Base-by-base conservation (phyloP, 202 grass and related monocot genomes). In the Digitaria exilis region DNA sequence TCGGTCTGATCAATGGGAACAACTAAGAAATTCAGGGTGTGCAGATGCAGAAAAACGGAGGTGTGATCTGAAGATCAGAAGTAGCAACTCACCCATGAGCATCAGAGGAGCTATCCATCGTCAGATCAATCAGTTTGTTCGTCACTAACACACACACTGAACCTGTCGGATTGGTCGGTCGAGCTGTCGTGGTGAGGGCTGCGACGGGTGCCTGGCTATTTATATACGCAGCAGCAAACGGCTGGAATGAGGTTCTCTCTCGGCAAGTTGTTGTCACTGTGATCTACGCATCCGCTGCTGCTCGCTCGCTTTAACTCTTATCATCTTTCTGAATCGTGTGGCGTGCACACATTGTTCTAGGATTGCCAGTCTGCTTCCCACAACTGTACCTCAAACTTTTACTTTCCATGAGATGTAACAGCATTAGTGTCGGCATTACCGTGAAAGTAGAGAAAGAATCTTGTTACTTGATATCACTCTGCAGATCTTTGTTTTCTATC, bases 51-150 rank as follows among this genome's bases (percentile, higher is more conserved):
- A 30, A 31, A 31, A 26, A 11, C 2, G 3, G 21, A 22, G 54
- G 54, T 24, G n/a, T 56, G n/a, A 56, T 22, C 21, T 56, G 25
- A 60, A 29, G 56, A 13, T 0, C 2, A 13, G 56, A 62, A 58
- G 55, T 10, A 30, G 52, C 22, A 60, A 76, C 74, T 77, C 56
- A 86, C 76, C 84, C 63, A 26, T 73, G 68, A 34, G 70, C 21
- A 69, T 85, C 87, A 22, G 77, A 80, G 26, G 76, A 76, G 52
- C 19, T 52, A 15, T 71, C 87, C 82, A 89, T 89, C 17, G 31
- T 34, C 44, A 19, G 73, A 10, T 80, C n/a, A 21, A 15, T 34
- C 32, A 19, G 34, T 26, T 89, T 37, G 35, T 37, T 37, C n/a
- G 31, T 34, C 32, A 32, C 17, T 52, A 70, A 6, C 67, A 6